These are phyloP conservation scores for Steccherinum ochraceum DNA, from an alignment of 768 basidiomycete genomes.

Conservation along the genomic window DNA sequence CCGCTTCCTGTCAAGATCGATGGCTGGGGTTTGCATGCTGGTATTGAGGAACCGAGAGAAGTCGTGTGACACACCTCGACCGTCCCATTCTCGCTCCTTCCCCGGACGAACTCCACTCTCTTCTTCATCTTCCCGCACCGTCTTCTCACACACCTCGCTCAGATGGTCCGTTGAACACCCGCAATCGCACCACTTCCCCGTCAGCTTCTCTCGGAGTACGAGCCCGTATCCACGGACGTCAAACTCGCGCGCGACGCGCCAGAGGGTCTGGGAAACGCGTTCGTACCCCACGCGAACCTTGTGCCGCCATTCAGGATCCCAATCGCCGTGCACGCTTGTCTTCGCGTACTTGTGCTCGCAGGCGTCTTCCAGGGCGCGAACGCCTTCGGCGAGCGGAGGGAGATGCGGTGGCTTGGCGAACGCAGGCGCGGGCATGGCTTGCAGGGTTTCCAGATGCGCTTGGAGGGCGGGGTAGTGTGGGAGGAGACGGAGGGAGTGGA, in stretches of 20 bases:
- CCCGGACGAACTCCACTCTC: slow-evolving; percentile 51
- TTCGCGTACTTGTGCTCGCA: slow-evolving; percentile 49
- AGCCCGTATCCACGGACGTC: slow-evolving; percentile 67
- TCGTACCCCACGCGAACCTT: slow-evolving; percentile 64
- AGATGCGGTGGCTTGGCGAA: slow-evolving; percentile 66
- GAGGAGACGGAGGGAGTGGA: slow-evolving; percentile 61
- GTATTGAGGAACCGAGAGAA: not conserved
- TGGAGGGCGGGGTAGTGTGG: slow-evolving; percentile 56
- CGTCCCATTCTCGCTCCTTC: slow-evolving; percentile 75
- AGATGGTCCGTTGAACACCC: slow-evolving; percentile 76
- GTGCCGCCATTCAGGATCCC: slow-evolving; percentile 48
- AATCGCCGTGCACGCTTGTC: slow-evolving; percentile 33
- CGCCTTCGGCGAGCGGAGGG: slow-evolving; percentile 50
- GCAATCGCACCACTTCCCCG: slow-evolving; percentile 75
- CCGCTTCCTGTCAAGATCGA: slow-evolving; percentile 37
- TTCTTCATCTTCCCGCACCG: slow-evolving; percentile 64
- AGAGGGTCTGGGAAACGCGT: slow-evolving; percentile 54
- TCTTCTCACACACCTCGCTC: slow-evolving; percentile 70
- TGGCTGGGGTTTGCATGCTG: not conserved
- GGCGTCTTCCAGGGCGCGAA: slow-evolving; percentile 58
- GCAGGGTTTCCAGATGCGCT: slow-evolving; percentile 54
- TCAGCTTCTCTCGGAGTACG: slow-evolving; percentile 65
- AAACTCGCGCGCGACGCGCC: slow-evolving; percentile 66
- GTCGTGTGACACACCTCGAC: slow-evolving; percentile 37
- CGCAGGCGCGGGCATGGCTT: slow-evolving; percentile 46